Evolutionary conservation across 495 filamentous ascomycete genomes (phyloP).

Genomic region (Trypethelium eluteriae): DNA sequence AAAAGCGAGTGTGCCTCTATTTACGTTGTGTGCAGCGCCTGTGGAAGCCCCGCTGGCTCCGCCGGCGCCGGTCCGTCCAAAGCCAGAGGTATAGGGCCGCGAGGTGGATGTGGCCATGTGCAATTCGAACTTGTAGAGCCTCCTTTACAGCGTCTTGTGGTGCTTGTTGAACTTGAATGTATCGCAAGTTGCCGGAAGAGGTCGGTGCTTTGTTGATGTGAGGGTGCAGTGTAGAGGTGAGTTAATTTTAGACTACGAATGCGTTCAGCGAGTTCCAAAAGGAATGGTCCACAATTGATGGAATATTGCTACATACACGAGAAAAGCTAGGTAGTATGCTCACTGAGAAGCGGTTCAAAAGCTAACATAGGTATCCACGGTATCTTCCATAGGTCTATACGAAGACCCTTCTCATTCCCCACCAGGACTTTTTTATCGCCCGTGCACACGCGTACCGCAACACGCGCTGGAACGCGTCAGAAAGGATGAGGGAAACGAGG

Average conservation of each 20-base stretch:
- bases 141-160: background rate
- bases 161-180: background rate
- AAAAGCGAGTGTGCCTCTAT: constrained; percentile 27
- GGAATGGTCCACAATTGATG: background rate
- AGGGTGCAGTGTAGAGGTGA: background rate
- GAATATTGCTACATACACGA: too few relatives aligned
- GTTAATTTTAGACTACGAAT: too few relatives aligned
- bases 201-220: background rate
- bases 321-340: too few relatives aligned
- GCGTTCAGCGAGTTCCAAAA: background rate
- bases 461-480: too few relatives aligned
- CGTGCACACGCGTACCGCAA: too few relatives aligned
- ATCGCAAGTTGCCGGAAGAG: background rate
- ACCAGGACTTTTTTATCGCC: too few relatives aligned
- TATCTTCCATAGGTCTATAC: too few relatives aligned
- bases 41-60: background rate
- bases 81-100: constrained; percentile 26
- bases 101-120: constrained; percentile 22
- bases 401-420: too few relatives aligned
- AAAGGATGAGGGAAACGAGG: too few relatives aligned
- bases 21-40: constrained; percentile 26
- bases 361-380: too few relatives aligned
- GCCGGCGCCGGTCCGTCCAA: constrained; percentile 19
- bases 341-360: too few relatives aligned
- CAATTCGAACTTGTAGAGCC: background rate